Evolutionary conservation across 768 basidiomycete species (phyloP).

Genomic region (Naganishia kalamii): DNA sequence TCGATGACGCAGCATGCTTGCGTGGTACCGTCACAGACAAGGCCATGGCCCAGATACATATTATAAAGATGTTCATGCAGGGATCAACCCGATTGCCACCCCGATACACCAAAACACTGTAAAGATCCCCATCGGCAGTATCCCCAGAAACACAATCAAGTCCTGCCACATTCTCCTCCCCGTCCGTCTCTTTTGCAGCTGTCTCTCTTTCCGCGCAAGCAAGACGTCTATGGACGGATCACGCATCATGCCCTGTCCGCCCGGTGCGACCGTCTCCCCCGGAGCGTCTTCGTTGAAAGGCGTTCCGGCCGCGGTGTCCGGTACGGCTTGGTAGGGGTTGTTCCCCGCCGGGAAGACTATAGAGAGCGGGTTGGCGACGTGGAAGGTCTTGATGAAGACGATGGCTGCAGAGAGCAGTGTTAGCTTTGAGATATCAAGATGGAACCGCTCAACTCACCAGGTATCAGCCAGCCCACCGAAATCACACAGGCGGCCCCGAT

Average conservation of each 20-base stretch:
- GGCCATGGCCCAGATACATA: constrained; percentile 56
- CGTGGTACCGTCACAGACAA: background rate
- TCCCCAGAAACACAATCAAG: constrained; percentile 68
- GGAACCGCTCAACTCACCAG: constrained; percentile 24
- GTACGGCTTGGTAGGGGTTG: background rate
- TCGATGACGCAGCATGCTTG: background rate
- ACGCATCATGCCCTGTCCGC: constrained; percentile 13
- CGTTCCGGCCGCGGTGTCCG: background rate
- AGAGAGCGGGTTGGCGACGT: constrained; percentile 72
- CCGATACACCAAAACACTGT: constrained; percentile 53
- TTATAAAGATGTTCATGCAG: background rate
- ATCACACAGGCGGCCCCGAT: constrained; percentile 36
- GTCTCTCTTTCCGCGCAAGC: constrained; percentile 75
- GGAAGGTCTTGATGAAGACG: constrained; percentile 72
- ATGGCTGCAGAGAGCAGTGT: constrained; percentile 50
- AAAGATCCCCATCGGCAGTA: constrained; percentile 58
- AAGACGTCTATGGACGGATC: constrained; percentile 53
- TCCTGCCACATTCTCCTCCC: constrained; percentile 74
- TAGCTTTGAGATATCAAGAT: background rate
- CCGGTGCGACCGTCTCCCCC: background rate
- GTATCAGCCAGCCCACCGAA: constrained; percentile 41
- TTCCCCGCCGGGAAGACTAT: constrained; percentile 63
- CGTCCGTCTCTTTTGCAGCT: constrained; percentile 67
- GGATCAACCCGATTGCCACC: background rate
- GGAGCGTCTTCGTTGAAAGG: background rate